Evolutionary conservation across 257 asterid genomes (phyloP).

Genomic region (Solanum etuberosum): DNA sequence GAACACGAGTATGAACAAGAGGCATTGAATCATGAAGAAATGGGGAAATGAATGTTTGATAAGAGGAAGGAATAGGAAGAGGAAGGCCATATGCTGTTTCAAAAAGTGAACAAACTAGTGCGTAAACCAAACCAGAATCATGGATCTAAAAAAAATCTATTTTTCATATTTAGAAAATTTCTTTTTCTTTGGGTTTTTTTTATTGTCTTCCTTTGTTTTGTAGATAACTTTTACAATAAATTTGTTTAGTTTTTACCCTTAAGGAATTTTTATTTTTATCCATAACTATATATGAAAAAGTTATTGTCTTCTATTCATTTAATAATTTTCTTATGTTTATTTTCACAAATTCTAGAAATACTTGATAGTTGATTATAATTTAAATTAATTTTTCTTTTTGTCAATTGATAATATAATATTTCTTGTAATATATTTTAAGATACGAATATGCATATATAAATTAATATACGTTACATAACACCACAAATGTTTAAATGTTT

Average conservation of each 20-base stretch:
- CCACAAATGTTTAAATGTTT: not conserved
- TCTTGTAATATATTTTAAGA: not conserved
- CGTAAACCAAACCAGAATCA: not conserved
- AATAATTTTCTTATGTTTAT: not conserved
- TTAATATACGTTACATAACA: not conserved
- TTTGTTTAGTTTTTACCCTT: no score
- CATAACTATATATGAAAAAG: not conserved
- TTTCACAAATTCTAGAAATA: not conserved
- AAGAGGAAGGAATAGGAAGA: not conserved
- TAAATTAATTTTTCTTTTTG: no score
- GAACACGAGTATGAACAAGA: not conserved
- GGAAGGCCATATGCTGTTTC: not conserved
- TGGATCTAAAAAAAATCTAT: not conserved
- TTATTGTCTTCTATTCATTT: not conserved
- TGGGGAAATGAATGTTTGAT: not conserved
- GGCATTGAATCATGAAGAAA: not conserved
- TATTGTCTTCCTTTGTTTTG: not conserved
- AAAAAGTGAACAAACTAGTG: conserved; percentile 3
- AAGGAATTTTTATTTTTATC: no score
- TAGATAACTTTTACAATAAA: not conserved
- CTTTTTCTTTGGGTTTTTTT: not conserved
- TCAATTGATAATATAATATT: no score
- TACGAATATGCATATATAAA: no score
- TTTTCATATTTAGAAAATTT: not conserved
- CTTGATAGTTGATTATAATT: not conserved